These are phyloP conservation scores for Gaultheria prostrata DNA, from an alignment of 148 eudicot genomes.

Conservation along the genomic window DNA sequence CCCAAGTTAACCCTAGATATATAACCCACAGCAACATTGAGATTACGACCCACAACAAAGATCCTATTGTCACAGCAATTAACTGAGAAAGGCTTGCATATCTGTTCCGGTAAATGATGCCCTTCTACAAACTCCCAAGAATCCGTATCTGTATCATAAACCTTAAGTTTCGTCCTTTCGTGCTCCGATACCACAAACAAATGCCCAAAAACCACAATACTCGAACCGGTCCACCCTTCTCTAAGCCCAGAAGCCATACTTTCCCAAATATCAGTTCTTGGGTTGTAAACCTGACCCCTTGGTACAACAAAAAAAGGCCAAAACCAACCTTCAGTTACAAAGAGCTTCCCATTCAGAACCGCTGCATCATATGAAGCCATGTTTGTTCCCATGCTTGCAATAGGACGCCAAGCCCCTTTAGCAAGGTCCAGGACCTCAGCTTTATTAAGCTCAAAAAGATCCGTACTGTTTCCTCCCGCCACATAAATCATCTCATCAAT, in stretches of 20 bases:
- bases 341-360: slow-evolving; percentile 78
- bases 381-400: slow-evolving; percentile 67
- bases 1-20: slow-evolving; percentile 30
- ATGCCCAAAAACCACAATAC: slow-evolving; percentile 67
- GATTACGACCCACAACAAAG: slow-evolving; percentile 76
- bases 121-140: slow-evolving; percentile 85
- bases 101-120: slow-evolving; percentile 76
- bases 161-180: slow-evolving; percentile 88
- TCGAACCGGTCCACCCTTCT: slow-evolving; percentile 98
- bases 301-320: slow-evolving; percentile 96
- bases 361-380: slow-evolving; percentile 92
- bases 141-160: slow-evolving; percentile 61
- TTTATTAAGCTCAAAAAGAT: slow-evolving; percentile 79
- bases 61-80: slow-evolving; percentile 54
- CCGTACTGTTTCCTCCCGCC: slow-evolving; percentile 79
- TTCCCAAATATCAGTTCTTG: slow-evolving; percentile 71
- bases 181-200: slow-evolving; percentile 91
- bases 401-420: slow-evolving; percentile 56
- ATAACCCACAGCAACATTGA: slow-evolving; percentile 80
- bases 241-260: slow-evolving; percentile 76
- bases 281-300: slow-evolving; percentile 87
- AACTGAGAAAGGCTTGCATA: slow-evolving; percentile 89
- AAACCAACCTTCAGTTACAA: slow-evolving; percentile 95
- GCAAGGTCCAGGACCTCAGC: slow-evolving; percentile 77
- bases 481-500: slow-evolving; percentile 84